A percentile compares a stretch with the other conserved stretches of the same genome.
Evolutionary conservation across 306 rosid species (phyloP).

Genomic region (Adenanthera pavonina): DNA sequence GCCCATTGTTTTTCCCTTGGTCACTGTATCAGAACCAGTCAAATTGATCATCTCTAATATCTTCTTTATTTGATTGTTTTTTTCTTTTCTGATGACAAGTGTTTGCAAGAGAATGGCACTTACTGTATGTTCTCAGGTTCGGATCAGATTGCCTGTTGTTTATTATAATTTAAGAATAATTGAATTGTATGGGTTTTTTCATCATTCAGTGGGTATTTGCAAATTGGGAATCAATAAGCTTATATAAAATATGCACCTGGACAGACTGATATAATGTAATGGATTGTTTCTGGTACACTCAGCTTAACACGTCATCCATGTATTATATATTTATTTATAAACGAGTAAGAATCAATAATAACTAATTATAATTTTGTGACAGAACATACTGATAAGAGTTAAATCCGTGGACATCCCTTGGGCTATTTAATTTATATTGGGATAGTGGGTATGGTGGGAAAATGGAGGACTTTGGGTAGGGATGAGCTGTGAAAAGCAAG

Average conservation of each 20-base stretch:
- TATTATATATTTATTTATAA: not conserved
- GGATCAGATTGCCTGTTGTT: not conserved
- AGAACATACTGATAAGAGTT: not conserved
- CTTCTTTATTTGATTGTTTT: not conserved
- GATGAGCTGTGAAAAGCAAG: conserved; percentile 79
- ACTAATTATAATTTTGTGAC: not conserved
- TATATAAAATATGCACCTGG: not conserved
- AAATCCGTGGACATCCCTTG: conserved; percentile 40
- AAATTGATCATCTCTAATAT: conserved; percentile 19
- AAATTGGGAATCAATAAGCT: conserved; percentile 7
- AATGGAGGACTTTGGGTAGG: conserved; percentile 46
- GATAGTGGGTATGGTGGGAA: conserved; percentile 41
- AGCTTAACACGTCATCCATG: not conserved
- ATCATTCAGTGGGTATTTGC: conserved; percentile 40
- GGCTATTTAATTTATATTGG: conserved; percentile 38
- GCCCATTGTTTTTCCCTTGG: conserved; percentile 34
- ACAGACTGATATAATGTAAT: not conserved
- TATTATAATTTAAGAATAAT: conserved; percentile 24
- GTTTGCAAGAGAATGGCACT: not conserved
- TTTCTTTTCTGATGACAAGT: not conserved
- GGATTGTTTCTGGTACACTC: not conserved
- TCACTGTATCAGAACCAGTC: conserved; percentile 24
- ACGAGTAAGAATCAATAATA: not conserved
- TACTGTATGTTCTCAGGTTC: conserved; percentile 1
- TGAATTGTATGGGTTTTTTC: conserved; percentile 21